phyloP scores from a whole-genome alignment of 208 protist genomes.

The Novymonas esmeraldas region DNA sequence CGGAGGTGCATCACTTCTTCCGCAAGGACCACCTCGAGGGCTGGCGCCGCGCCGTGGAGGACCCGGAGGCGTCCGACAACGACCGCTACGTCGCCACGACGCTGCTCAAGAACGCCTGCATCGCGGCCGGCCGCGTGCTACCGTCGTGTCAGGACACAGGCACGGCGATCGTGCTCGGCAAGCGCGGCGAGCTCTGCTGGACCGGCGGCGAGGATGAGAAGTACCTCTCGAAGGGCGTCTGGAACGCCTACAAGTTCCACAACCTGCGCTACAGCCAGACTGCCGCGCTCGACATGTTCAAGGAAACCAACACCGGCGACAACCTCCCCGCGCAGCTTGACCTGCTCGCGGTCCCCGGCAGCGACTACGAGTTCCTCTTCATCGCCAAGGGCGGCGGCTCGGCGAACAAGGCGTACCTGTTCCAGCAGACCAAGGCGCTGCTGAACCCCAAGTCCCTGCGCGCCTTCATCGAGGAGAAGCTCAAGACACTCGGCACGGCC shows the following conservation, averaged over 20 bases:
- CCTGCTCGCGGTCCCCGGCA: constrained; percentile 92
- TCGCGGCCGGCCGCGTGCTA: constrained; percentile 91
- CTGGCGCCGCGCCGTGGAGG: constrained; percentile 94
- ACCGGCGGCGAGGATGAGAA: constrained; percentile 96
- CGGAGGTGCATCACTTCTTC: constrained; percentile 96
- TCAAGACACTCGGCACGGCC: constrained; percentile 95
- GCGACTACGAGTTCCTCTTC: constrained; percentile 97
- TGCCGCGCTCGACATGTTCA: constrained; percentile 96
- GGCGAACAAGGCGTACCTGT: constrained; percentile 98
- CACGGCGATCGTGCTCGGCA: constrained; percentile 97
- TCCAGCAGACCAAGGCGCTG: constrained; percentile 97
- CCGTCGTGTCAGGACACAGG: constrained; percentile 97
- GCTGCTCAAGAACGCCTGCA: constrained; percentile 97
- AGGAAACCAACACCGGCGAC: constrained; percentile 96
- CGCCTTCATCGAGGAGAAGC: constrained; percentile 94
- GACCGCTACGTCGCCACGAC: constrained; percentile 96
- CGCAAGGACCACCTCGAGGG: constrained; percentile 95
- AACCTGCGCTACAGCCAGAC: constrained; percentile 98
- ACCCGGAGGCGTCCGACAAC: constrained; percentile 95
- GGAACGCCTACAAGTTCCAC: constrained; percentile 93
- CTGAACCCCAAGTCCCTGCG: constrained; percentile 93
- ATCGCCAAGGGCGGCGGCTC: constrained; percentile 98
- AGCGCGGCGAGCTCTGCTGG: constrained; percentile 96
- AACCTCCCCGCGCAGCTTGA: constrained; percentile 99
- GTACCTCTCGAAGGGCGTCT: constrained; percentile 95